Percentiles rank a stretch among this genome's conserved stretches.
Evolutionary conservation across 441 rosid species (phyloP).

Genomic region (Bocquillonia castaneifolia): DNA sequence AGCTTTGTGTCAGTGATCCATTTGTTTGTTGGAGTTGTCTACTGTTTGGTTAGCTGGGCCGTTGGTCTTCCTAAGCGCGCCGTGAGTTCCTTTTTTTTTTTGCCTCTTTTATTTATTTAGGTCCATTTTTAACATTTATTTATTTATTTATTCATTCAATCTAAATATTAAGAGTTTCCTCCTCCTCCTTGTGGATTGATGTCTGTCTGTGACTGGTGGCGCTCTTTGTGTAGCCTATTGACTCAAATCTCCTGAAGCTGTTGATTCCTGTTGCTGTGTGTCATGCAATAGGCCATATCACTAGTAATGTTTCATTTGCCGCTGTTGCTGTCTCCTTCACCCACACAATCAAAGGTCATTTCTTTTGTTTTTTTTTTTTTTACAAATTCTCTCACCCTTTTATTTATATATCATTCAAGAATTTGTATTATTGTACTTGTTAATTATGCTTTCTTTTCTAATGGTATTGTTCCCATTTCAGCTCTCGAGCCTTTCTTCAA

Average conservation of each 20-base stretch:
- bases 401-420: neutral
- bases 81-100: conserved; percentile 41
- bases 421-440: neutral
- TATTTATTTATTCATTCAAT: no score
- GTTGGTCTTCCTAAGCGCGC: conserved; percentile 96
- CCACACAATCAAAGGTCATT: conserved; percentile 78
- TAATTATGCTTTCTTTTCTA: neutral
- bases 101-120: conserved; percentile 6
- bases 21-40: conserved; percentile 84
- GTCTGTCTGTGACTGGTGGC: no score
- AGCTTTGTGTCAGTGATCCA: conserved; percentile 92
- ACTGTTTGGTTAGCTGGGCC: conserved; percentile 79
- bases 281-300: conserved; percentile 87
- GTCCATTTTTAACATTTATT: no score
- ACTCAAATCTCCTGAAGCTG: conserved; percentile 61
- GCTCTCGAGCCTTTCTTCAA: conserved; percentile 99
- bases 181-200: no score
- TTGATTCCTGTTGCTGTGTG: conserved; percentile 86
- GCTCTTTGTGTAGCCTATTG: conserved; percentile 59
- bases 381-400: no score
- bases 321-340: conserved; percentile 98
- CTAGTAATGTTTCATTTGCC: conserved; percentile 85
- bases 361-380: no score
- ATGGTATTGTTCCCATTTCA: conserved; percentile 31
- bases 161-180: no score